Percentiles rank a stretch among this genome's conserved stretches.
phyloP scores from a whole-genome alignment of 371 early-diverging fungal species.

The Chytridium lagenaria region DNA sequence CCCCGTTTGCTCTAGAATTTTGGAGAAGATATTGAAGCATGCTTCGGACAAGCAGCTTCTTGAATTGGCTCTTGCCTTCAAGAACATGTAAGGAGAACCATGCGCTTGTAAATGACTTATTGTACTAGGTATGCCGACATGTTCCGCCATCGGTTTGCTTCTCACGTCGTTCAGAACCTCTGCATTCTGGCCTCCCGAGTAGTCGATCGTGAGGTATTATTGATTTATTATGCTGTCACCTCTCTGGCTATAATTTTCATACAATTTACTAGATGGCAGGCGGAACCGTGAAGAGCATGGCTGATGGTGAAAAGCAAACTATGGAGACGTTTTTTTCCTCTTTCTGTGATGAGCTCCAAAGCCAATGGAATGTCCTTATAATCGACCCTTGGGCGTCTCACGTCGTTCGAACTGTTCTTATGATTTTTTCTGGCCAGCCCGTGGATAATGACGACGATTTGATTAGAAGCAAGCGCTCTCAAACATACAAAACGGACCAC shows the following conservation, averaged over 20 bases:
- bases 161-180: slow-evolving; percentile 84
- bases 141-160: slow-evolving; percentile 82
- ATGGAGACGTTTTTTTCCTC: slow-evolving; percentile 69
- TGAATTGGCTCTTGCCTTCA: slow-evolving; percentile 69
- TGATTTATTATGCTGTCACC: no score
- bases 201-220: slow-evolving; percentile 71
- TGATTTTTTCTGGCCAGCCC: slow-evolving; percentile 68
- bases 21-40: slow-evolving; percentile 77
- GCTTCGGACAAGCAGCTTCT: slow-evolving; percentile 78
- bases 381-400: slow-evolving; percentile 79
- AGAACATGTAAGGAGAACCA: slow-evolving; percentile 69
- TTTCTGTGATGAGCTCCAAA: slow-evolving; percentile 69
- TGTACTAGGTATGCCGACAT: slow-evolving; percentile 63
- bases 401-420: slow-evolving; percentile 70
- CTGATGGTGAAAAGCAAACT: slow-evolving; percentile 50
- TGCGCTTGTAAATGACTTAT: background rate
- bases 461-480: slow-evolving; percentile 52
- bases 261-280: background rate
- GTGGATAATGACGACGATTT: slow-evolving; percentile 24
- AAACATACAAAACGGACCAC: slow-evolving; percentile 70
- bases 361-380: slow-evolving; percentile 69
- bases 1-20: slow-evolving; percentile 75
- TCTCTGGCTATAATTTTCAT: no score
- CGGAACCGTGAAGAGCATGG: slow-evolving; percentile 44
- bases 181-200: slow-evolving; percentile 73